Percentiles rank a stretch among this genome's conserved stretches.
These are phyloP conservation scores for Paraphoma chrysanthemicola DNA, from an alignment of 2,329 filamentous ascomycete species.

Conservation along the genomic window DNA sequence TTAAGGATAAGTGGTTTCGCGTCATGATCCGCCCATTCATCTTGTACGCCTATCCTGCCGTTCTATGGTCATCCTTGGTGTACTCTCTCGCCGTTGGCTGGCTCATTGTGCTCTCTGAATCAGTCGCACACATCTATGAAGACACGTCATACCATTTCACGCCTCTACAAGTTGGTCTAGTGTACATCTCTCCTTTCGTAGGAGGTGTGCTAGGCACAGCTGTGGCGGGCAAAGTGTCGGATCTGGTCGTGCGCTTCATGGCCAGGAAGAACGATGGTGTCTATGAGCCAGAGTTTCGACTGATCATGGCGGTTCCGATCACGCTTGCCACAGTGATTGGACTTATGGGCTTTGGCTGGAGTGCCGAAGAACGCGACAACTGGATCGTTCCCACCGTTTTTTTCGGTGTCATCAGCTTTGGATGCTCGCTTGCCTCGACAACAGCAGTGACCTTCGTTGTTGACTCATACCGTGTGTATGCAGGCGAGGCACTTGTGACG, in stretches of 20 bases:
- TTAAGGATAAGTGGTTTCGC: constrained; percentile 76
- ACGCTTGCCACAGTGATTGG: constrained; percentile 80
- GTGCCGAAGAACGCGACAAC: constrained; percentile 72
- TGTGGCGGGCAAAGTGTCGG: constrained; percentile 86
- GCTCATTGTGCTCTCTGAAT: constrained; percentile 94
- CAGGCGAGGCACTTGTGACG: constrained; percentile 91
- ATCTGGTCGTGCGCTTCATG: constrained; percentile 83
- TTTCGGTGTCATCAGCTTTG: constrained; percentile 91
- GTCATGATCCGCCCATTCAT: constrained; percentile 83
- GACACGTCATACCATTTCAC: constrained; percentile 79
- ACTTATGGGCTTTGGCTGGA: constrained; percentile 97
- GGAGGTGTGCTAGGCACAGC: constrained; percentile 79
- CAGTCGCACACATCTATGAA: constrained; percentile 80
- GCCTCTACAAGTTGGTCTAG: constrained; percentile 78
- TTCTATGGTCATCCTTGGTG: constrained; percentile 85
- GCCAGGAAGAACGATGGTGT: constrained; percentile 86
- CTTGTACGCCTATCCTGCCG: constrained; percentile 83
- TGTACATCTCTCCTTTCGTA: constrained; percentile 90
- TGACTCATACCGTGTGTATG: constrained; percentile 91
- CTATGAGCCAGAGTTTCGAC: constrained; percentile 86
- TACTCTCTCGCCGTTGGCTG: constrained; percentile 91
- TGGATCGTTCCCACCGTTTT: constrained; percentile 96
- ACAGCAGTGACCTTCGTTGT: constrained; percentile 94
- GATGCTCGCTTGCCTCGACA: constrained; percentile 87
- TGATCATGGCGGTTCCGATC: constrained; percentile 75